Percentiles rank a stretch among this genome's conserved stretches.
These are phyloP conservation scores for Nitzschia sp. DNA, from an alignment of 108 stramenopile genomes.

Conservation along the genomic window DNA sequence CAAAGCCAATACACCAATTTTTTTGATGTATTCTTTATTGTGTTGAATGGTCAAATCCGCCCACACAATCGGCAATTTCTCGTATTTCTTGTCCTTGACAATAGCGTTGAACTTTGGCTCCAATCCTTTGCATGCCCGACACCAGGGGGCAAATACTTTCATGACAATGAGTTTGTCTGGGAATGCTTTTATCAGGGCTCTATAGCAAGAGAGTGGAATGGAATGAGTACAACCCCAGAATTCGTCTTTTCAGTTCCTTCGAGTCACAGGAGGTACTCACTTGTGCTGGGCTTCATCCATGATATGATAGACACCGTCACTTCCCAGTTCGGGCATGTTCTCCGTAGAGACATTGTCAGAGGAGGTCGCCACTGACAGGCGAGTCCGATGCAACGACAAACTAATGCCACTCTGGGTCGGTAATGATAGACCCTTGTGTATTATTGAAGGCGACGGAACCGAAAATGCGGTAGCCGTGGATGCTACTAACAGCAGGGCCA, in stretches of 20 bases:
- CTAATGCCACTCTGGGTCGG: too few relatives aligned
- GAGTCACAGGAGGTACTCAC: too few relatives aligned
- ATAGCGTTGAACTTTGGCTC: constrained; percentile 81
- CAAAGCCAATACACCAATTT: constrained; percentile 72
- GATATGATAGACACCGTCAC: constrained; percentile 50
- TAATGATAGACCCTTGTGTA: too few relatives aligned
- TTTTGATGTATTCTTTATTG: constrained; percentile 82
- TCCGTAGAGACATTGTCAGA: background rate
- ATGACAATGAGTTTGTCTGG: constrained; percentile 75
- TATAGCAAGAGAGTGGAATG: background rate
- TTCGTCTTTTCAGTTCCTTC: too few relatives aligned
- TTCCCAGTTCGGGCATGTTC: constrained; percentile 38
- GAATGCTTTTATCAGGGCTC: constrained; percentile 55
- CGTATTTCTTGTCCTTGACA: constrained; percentile 56
- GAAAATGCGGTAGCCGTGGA: too few relatives aligned
- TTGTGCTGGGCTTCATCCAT: constrained; percentile 40
- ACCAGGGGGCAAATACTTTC: constrained; percentile 91
- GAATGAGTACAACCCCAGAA: too few relatives aligned
- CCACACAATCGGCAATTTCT: constrained; percentile 65
- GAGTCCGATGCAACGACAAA: background rate
- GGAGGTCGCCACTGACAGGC: background rate
- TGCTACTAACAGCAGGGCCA: too few relatives aligned
- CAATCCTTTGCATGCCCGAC: constrained; percentile 57
- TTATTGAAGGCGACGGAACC: too few relatives aligned
- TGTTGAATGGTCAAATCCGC: constrained; percentile 69